A percentile compares a stretch with the other conserved stretches of the same genome.
Conservation (phyloP, 371 early-diverging fungal species). For the Rhizopus delemar region DNA sequence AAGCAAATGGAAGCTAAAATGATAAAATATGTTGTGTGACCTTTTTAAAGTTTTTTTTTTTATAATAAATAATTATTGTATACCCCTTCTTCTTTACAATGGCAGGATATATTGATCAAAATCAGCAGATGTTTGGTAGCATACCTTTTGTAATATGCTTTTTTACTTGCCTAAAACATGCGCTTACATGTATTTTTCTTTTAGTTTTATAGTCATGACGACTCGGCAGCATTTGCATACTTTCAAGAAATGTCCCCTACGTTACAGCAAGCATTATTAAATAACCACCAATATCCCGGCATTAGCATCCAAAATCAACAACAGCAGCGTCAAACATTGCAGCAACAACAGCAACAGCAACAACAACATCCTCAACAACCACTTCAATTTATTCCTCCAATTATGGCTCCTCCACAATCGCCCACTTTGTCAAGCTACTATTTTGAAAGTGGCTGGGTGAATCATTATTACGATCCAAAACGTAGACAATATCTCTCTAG, state of each 20-base stretch:
- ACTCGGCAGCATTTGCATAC: conserved; percentile 43
- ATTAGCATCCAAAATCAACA: conserved; percentile 8
- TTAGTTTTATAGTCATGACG: conserved; percentile 30
- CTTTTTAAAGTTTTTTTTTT: no score
- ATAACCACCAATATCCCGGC: conserved; percentile 1
- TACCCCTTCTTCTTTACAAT: neutral
- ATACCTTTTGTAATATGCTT: neutral
- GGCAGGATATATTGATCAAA: conserved; percentile 4
- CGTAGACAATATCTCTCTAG: conserved; percentile 44
- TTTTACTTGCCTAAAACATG: neutral
- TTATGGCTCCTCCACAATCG: conserved; percentile 55
- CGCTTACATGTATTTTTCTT: neutral
- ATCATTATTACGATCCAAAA: conserved; percentile 48
- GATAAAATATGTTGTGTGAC: no score
- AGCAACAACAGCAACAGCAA: conserved; percentile 16
- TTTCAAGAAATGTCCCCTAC: conserved; percentile 37
- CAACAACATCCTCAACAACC: conserved; percentile 16
- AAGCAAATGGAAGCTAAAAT: no score
- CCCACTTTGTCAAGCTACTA: conserved; percentile 53
- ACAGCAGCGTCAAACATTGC: conserved; percentile 4
- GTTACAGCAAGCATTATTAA: conserved; percentile 24
- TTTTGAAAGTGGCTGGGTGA: conserved; percentile 53
- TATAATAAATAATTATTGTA: neutral
- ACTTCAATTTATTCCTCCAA: conserved; percentile 31
- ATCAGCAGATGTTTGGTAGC: neutral